phyloP scores from a whole-genome alignment of 345 rosid species.

The Gynandropsis gynandra region DNA sequence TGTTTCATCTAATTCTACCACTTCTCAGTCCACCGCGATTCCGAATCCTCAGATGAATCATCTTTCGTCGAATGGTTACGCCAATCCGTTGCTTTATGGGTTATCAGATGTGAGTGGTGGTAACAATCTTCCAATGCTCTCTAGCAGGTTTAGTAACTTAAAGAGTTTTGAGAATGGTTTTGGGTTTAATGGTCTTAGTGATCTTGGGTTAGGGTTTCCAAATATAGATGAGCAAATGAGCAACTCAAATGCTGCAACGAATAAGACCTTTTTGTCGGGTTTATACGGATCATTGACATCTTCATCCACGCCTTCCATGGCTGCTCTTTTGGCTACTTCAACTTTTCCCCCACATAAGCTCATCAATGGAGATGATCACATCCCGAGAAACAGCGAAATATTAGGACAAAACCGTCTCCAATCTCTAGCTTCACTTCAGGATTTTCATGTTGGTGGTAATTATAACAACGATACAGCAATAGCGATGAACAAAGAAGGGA shows the following conservation, averaged over 20 bases:
- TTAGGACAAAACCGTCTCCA: slow-evolving; percentile 38
- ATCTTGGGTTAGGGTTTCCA: slow-evolving; percentile 63
- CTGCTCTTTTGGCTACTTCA: slow-evolving; percentile 46
- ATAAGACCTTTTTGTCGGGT: slow-evolving; percentile 41
- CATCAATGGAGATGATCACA: slow-evolving; percentile 23
- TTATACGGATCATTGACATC: slow-evolving; percentile 39
- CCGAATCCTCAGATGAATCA: slow-evolving; percentile 31
- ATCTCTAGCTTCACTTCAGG: slow-evolving; percentile 39
- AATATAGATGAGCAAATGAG: slow-evolving; percentile 19
- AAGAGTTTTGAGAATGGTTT: slow-evolving; percentile 37
- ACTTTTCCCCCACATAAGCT: slow-evolving; percentile 43
- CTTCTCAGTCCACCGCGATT: slow-evolving; percentile 18
- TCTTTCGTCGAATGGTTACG: slow-evolving; percentile 39
- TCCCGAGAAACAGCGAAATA: slow-evolving; percentile 14
- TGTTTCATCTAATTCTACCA: slow-evolving; percentile 11
- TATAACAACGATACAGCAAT: slow-evolving; percentile 17
- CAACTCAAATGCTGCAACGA: slow-evolving; percentile 31
- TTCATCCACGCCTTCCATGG: slow-evolving; percentile 34
- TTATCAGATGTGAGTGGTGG: slow-evolving; percentile 36
- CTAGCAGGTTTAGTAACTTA: slow-evolving; percentile 25
- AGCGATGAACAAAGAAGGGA: slow-evolving; percentile 36
- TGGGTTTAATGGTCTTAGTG: slow-evolving; percentile 41
- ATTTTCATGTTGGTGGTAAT: slow-evolving; percentile 37
- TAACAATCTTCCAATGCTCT: slow-evolving; percentile 33
- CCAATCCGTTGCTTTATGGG: slow-evolving; percentile 57